phyloP scores from a whole-genome alignment of 805 yeast genomes.

The Saturnispora besseyi region DNA sequence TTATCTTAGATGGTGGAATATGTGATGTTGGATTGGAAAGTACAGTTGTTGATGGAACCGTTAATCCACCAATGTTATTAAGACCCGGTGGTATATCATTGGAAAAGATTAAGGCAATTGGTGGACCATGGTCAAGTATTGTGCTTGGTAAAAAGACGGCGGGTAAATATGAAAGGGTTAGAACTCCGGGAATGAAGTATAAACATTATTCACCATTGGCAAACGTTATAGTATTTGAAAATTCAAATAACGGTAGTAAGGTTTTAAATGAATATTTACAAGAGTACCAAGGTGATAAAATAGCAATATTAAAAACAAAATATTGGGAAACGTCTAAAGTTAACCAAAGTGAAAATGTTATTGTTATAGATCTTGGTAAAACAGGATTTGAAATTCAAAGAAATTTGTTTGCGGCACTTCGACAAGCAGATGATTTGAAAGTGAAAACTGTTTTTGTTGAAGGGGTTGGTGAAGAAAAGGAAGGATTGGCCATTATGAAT shows the following conservation, averaged over 20 bases:
- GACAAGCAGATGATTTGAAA: conserved; percentile 57
- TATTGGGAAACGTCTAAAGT: conserved; percentile 24
- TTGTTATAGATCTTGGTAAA: conserved; percentile 30
- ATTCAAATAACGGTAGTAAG: conserved; percentile 35
- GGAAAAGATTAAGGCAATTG: conserved; percentile 58
- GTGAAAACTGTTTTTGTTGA: conserved; percentile 76
- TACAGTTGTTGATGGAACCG: conserved; percentile 88
- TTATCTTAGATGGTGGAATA: conserved; percentile 84
- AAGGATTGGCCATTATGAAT: conserved; percentile 94
- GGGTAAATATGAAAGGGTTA: conserved; percentile 55
- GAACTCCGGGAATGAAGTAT: conserved; percentile 98
- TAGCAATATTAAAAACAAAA: conserved; percentile 45
- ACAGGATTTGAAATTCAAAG: conserved; percentile 58
- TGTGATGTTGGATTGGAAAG: conserved; percentile 88
- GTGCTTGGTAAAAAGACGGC: conserved; percentile 59
- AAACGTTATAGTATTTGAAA: conserved; percentile 57
- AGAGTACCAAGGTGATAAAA: conserved; percentile 18
- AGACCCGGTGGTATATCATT: conserved; percentile 92
- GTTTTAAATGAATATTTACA: conserved; percentile 25
- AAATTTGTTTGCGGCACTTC: conserved; percentile 59
- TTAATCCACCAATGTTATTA: conserved; percentile 73
- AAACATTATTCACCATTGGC: conserved; percentile 92
- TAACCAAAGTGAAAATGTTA: conserved; percentile 2
- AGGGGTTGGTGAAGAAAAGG: conserved; percentile 63
- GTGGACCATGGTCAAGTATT: conserved; percentile 55